phyloP scores from a whole-genome alignment of 257 asterid species.

The Primulina eburnea region DNA sequence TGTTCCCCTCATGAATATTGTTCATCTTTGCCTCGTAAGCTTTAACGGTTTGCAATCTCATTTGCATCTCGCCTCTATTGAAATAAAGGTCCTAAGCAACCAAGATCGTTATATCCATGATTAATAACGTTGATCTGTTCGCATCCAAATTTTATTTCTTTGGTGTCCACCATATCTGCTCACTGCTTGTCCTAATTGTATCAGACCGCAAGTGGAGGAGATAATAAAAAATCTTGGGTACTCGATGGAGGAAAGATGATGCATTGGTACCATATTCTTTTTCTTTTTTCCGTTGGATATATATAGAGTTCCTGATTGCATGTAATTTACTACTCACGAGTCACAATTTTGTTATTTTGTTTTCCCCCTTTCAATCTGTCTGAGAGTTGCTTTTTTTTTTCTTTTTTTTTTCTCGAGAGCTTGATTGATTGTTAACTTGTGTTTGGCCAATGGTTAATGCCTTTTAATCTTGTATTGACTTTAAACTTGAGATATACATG shows the following conservation, averaged over 20 bases:
- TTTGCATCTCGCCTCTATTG: too few species aligned
- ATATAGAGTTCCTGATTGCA: conserved; percentile 30
- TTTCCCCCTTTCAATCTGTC: conserved; percentile 10
- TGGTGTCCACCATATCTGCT: conserved; percentile 1
- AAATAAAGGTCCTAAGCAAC: too few species aligned
- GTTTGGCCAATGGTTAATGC: conserved; percentile 21
- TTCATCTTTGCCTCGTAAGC: too few species aligned
- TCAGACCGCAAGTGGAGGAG: conserved; percentile 86
- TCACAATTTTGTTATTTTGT: background rate
- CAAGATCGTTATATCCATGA: background rate
- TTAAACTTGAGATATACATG: background rate
- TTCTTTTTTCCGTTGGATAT: conserved; percentile 31
- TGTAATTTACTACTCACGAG: conserved; percentile 24
- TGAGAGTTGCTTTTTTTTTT: conserved; percentile 20
- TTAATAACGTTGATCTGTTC: background rate
- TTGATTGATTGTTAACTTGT: conserved; percentile 33
- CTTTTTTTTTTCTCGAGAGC: conserved; percentile 18
- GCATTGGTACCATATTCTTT: conserved; percentile 12
- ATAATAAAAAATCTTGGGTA: conserved; percentile 31
- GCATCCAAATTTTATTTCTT: conserved; percentile 1
- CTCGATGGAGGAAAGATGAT: background rate
- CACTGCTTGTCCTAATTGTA: conserved; percentile 17
- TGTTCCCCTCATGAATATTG: too few species aligned
- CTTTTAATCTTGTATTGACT: conserved; percentile 6
- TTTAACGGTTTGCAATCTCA: too few species aligned